Evolutionary conservation across 176 grass and related monocot species (phyloP), one percentile per base, ranked within the genome.

Genomic region (Puya raimondii): DNA sequence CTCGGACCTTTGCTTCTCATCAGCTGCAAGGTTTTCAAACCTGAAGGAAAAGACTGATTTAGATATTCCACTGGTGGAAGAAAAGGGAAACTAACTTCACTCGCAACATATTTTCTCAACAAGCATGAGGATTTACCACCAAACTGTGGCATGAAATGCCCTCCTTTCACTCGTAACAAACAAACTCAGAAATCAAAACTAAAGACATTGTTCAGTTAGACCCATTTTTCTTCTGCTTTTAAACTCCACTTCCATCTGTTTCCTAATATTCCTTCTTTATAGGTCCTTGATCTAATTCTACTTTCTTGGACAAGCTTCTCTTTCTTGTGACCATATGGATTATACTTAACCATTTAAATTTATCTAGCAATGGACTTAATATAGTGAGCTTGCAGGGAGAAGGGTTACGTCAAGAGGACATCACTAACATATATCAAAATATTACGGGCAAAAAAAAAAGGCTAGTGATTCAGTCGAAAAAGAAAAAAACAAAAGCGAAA

Each of bases 1-100:
- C 67, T 88, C 84, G 67, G 84, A 70, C 64, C 64, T 77, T 26
- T 79, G 76, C 70, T 90, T 79, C 69, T 82, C 67, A 70, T 84
- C 69, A 51, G 74, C 53, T 53, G 76, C 52, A 68, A 84, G 57
- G 53, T 74, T 72, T 70, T 92, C 94, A 68, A 85, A 85, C 65
- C 94, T 97, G 75, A 64, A 76, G 13, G 80, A 75, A 85, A 84
- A 11, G 3, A 15, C 53, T n/a, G 56, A 11, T 27, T 75, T 72
- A 69, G 63, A 78, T 10, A 65, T 49, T 27, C 6, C 25, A 29
- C 12, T 69, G 1, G 50, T 72, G 49, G 53, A n/a, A 78, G 8
- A 64, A 51, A 77, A 63, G 14, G 67, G 29, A 67, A 22, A 33
- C 9, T 53, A 27, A 22, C 23, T 11, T 54, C 51, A 27, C 29